phyloP scores from a whole-genome alignment of 1,139 yeast genomes.

The Pichia sp. region DNA sequence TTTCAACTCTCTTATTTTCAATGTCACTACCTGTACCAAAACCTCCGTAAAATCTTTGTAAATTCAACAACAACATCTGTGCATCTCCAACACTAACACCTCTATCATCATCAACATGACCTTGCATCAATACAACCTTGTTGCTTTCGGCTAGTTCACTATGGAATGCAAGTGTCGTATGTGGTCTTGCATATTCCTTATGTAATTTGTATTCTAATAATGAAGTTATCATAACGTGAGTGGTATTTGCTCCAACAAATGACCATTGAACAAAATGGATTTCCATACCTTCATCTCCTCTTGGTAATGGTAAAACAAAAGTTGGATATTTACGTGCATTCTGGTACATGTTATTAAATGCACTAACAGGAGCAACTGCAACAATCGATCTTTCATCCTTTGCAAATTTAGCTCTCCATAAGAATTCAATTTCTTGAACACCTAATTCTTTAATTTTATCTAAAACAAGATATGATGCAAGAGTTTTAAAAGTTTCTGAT shows the following conservation, averaged over 20 bases:
- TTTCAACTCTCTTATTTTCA: constrained; percentile 43
- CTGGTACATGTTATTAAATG: constrained; percentile 54
- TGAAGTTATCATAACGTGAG: constrained; percentile 87
- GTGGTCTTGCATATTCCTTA: constrained; percentile 89
- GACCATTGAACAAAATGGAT: constrained; percentile 94
- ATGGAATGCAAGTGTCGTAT: constrained; percentile 85
- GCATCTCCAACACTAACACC: constrained; percentile 58
- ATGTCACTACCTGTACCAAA: constrained; percentile 37
- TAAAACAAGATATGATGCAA: constrained; percentile 63
- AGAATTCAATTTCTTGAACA: constrained; percentile 60
- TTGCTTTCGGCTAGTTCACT: constrained; percentile 62
- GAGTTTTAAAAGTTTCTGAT: constrained; percentile 48
- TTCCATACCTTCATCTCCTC: constrained; percentile 45
- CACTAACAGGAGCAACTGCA: constrained; percentile 53
- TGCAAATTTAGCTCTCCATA: constrained; percentile 88
- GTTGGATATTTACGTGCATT: constrained; percentile 72
- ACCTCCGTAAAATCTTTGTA: constrained; percentile 87
- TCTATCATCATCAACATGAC: constrained; percentile 69
- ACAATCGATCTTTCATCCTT: constrained; percentile 53
- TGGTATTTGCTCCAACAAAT: constrained; percentile 76
- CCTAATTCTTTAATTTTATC: constrained; percentile 56
- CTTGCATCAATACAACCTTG: constrained; percentile 77
- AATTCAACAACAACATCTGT: constrained; percentile 66
- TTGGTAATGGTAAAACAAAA: constrained; percentile 65
- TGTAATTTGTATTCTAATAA: constrained; percentile 90